Conservation (phyloP, 257 asterid species). For the Anisodus acutangulus region DNA sequence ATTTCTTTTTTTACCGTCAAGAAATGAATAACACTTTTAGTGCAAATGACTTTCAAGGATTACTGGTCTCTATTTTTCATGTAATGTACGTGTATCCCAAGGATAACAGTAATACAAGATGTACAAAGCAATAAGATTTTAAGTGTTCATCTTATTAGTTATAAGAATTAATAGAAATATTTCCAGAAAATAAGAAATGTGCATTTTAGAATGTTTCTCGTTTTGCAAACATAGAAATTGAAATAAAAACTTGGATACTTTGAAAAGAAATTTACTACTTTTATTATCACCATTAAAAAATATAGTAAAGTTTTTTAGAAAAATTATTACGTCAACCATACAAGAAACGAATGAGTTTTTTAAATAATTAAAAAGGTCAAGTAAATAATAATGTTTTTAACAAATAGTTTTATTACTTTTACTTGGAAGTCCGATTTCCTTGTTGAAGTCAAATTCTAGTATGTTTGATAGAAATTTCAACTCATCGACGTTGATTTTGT, state of each 20-base stretch:
- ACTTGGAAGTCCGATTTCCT: not conserved
- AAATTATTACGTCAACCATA: not conserved
- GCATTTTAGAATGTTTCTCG: not conserved
- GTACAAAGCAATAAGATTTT: too few relatives aligned
- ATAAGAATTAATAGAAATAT: too few relatives aligned
- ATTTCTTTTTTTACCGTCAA: too few relatives aligned
- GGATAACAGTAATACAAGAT: too few relatives aligned
- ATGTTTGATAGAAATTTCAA: not conserved
- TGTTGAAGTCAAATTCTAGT: constrained; percentile 20
- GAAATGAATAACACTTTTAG: too few relatives aligned
- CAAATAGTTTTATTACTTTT: not conserved
- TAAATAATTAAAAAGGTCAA: not conserved
- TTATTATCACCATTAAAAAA: not conserved
- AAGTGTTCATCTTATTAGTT: too few relatives aligned
- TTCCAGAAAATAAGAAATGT: not conserved
- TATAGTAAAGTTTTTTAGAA: not conserved
- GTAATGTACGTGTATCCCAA: too few relatives aligned
- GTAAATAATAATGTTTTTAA: not conserved
- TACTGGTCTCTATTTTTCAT: too few relatives aligned
- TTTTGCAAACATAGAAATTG: not conserved
- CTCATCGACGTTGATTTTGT: not conserved
- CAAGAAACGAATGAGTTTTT: not conserved
- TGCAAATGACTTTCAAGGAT: too few relatives aligned
- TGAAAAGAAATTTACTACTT: not conserved
- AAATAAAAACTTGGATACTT: too few relatives aligned